Base-by-base conservation (phyloP, 345 rosid species). In the Hibiscus mutabilis region DNA sequence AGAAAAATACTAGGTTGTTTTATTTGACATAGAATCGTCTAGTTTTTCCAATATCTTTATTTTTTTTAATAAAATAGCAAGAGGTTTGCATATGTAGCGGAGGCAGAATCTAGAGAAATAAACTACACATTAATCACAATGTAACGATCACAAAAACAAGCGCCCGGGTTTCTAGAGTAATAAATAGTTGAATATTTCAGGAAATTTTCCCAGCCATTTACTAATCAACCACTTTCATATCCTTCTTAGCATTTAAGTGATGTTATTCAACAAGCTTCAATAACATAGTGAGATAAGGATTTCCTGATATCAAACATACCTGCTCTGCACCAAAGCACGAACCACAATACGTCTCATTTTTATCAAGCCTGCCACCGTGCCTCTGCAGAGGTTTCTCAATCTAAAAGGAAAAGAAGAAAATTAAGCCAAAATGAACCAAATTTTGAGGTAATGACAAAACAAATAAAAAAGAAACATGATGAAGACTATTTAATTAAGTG, bases 351-450 rank as follows among this genome's bases (percentile, higher is more conserved):
- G 80, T 82, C 71, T 88, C 89, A 61, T 88, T 75, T 68, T 86
- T 88, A 70, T 81, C 89, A 74, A 87, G 92, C 79, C 92, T 84
- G 72, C 89, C 86, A 73, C 92, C 92, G 77, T 87, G 88, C 68
- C 74, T 86, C 79, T 87, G 92, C 69, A 87, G 80, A 67, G 92
- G 86, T 46, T 81, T 85, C 67, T 84, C 92, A 78, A 86, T 84
- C 89, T 87, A 74, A 24, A 56, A 46, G 22, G 46, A 51, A 44
- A 19, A 66, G 42, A 40, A 59, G 37, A 59, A 46, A 46, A 27
- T 24, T 24, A 60, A 60, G 52, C 24, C 31, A 59, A 18, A 16
- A 42, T n/a, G 44, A 6, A 74, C 51, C 13, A 62, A 72, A 62
- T 6, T 37, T 42, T 9, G 46, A 49, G 53, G 55, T 1, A n/a